Evolutionary conservation across 441 rosid genomes (phyloP), one percentile per base, ranked within the genome.

Genomic region (Jatropha multifida): DNA sequence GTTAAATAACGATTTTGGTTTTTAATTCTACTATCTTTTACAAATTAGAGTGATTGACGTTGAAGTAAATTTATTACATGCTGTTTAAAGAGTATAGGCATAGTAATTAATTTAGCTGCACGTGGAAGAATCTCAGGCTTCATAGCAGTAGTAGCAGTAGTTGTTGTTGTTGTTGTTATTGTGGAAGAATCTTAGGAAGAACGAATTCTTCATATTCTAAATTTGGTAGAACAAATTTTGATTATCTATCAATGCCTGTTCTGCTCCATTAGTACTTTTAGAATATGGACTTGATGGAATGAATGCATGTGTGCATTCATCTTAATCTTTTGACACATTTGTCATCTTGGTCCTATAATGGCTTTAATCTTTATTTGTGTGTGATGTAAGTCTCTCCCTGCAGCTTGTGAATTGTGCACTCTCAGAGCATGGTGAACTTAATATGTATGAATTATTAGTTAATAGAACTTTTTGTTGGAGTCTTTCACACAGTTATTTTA

Each of bases 1-100:
- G 69, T 83, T 82, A 67, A 44, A 78, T 13, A 23, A 59, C 62
- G 38, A 76, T 78, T 63, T 32, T 38, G 27, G 49, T 46, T 56
- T 48, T 38, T 71, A 55, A 72, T 66, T 62, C 59, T 66, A 12
- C 17, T 54, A 32, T 59, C 12, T 27, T 10, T 49, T 65, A 55
- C 27, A 51, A 58, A 46, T 55, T 44, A 18, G 37, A 66, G 14
- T 56, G 18, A 38, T 4, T 56, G 27, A 44, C 27, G 40, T 40
- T 18, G 17, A 46, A 67, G 18, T 46, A 15, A 44, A 46, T 5
- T 63, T 32, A n/a, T 49, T n/a, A 7, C 15, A 12, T 71, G 23
- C 26, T 58, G 18, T 65, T 23, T 62, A 37, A 9, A 49, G 40
- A 13, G 73, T 27, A 13, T 60, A 74, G 65, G 54, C 26, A 13